Conservation (phyloP, 805 yeast species). For the Torulaspora gathmanii region DNA sequence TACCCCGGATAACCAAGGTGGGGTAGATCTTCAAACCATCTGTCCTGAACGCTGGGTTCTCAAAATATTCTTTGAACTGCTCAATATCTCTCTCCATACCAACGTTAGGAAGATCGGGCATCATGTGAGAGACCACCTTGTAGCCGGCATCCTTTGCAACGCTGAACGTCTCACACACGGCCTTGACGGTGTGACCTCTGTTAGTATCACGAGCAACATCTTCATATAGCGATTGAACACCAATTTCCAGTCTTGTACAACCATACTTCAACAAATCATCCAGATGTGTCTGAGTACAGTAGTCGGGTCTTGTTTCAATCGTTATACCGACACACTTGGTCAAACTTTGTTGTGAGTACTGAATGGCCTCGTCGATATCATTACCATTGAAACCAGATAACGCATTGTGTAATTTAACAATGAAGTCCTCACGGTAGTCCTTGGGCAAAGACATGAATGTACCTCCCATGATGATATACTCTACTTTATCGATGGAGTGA, state of each 20-base stretch:
- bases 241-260: slow-evolving; percentile 93
- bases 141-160: slow-evolving; percentile 98
- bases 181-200: slow-evolving; percentile 94
- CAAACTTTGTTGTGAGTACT: slow-evolving; percentile 85
- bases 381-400: slow-evolving; percentile 86
- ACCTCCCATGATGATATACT: slow-evolving; percentile 98
- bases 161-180: slow-evolving; percentile 93
- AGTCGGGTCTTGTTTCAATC: slow-evolving; percentile 97
- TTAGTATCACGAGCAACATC: slow-evolving; percentile 98
- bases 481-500: slow-evolving; percentile 95
- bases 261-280: slow-evolving; percentile 96
- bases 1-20: slow-evolving; percentile 93
- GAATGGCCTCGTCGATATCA: slow-evolving; percentile 84
- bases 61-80: slow-evolving; percentile 94
- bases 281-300: slow-evolving; percentile 92
- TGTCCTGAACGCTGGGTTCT: slow-evolving; percentile 93
- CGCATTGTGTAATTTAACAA: slow-evolving; percentile 89
- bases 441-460: slow-evolving; percentile 93
- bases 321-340: slow-evolving; percentile 98
- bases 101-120: slow-evolving; percentile 98
- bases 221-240: slow-evolving; percentile 95
- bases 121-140: slow-evolving; percentile 97
- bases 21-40: slow-evolving; percentile 96
- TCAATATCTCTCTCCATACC: slow-evolving; percentile 98
- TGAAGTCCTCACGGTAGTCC: slow-evolving; percentile 85